These are phyloP conservation scores for Otatea glauca DNA, from an alignment of 176 grass and related monocot genomes.

Conservation along the genomic window DNA sequence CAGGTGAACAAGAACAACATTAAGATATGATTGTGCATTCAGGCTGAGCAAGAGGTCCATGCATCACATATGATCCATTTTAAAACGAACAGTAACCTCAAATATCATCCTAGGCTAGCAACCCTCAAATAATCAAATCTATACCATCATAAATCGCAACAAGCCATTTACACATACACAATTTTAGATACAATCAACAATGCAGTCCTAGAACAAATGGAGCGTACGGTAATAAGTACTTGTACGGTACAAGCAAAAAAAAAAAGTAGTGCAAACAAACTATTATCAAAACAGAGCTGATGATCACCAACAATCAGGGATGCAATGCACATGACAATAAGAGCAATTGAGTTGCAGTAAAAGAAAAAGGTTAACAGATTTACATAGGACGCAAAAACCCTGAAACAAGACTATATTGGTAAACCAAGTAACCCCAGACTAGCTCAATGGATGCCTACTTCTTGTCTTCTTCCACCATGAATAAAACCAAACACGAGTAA, in stretches of 20 bases:
- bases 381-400: background rate
- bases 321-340: background rate
- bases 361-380: background rate
- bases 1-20: background rate
- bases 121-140: background rate
- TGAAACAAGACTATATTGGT: background rate
- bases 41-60: background rate
- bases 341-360: background rate
- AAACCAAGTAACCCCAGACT: background rate
- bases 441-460: background rate
- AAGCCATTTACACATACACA: background rate
- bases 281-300: background rate
- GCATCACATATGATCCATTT: background rate
- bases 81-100: background rate
- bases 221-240: background rate
- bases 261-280: background rate
- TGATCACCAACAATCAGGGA: background rate
- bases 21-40: conserved; percentile 11
- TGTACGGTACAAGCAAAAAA: background rate
- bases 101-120: background rate
- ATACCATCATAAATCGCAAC: background rate
- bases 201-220: background rate
- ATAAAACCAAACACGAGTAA: background rate
- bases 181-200: background rate
- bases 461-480: conserved; percentile 8